These are phyloP conservation scores for Auriculariales sp. DNA, from an alignment of 768 basidiomycete species.

Conservation along the genomic window DNA sequence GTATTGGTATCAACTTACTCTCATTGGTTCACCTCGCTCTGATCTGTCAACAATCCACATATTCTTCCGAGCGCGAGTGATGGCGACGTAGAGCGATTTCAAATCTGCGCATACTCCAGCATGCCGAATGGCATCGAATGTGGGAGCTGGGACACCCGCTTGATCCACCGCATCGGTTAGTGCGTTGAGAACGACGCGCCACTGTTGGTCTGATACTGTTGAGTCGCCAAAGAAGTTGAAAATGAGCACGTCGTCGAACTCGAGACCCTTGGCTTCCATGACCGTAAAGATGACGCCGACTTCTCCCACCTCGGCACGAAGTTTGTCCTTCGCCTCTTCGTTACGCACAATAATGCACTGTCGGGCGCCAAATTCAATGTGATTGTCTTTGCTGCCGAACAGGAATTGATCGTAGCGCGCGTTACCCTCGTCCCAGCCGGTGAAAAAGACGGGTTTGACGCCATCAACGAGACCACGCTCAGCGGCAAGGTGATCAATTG, in stretches of 20 bases:
- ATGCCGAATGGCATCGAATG: slow-evolving; percentile 35
- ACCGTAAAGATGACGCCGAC: slow-evolving; percentile 33
- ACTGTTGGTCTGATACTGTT: slow-evolving; percentile 30
- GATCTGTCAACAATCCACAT: slow-evolving; percentile 59
- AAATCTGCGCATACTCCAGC: slow-evolving; percentile 49
- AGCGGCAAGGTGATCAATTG: slow-evolving; percentile 42
- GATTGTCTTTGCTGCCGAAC: slow-evolving; percentile 15
- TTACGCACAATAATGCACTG: slow-evolving; percentile 49
- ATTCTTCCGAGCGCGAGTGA: slow-evolving; percentile 54
- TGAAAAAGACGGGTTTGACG: slow-evolving; percentile 42
- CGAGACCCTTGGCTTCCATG: slow-evolving; percentile 52
- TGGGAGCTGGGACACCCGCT: slow-evolving; percentile 20
- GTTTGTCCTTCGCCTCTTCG: slow-evolving; percentile 30
- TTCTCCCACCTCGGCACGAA: slow-evolving; percentile 38
- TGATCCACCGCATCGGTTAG: slow-evolving; percentile 12
- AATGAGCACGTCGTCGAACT: slow-evolving; percentile 55
- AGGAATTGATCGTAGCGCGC: slow-evolving; percentile 39
- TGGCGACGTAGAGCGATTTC: slow-evolving; percentile 55
- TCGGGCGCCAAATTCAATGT: slow-evolving; percentile 44
- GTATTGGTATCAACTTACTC: slow-evolving; percentile 21
- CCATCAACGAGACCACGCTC: slow-evolving; percentile 45
- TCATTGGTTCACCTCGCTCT: slow-evolving; percentile 39
- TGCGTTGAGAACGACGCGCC: slow-evolving; percentile 42
- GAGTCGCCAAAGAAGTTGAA: slow-evolving; percentile 70
- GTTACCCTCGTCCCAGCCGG: slow-evolving; percentile 21